These are phyloP conservation scores for Alternaria ventricosa DNA, from an alignment of 2,329 filamentous ascomycete genomes.

Conservation along the genomic window DNA sequence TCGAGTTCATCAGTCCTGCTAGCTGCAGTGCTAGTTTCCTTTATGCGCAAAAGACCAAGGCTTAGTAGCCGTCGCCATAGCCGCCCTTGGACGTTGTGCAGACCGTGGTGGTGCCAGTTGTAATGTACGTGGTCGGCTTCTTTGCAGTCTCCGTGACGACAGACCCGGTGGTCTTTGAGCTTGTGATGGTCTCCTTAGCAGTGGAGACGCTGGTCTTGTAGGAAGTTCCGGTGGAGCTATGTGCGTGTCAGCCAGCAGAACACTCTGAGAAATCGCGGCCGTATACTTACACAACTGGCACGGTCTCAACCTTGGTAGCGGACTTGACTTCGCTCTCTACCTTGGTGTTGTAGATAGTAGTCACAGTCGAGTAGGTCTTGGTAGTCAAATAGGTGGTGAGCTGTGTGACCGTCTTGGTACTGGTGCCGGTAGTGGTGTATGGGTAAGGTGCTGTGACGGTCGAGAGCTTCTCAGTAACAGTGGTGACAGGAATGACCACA, in stretches of 20 bases:
- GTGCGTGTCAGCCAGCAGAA: constrained; percentile 2
- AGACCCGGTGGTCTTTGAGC: constrained; percentile 11
- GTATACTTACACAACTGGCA: constrained; percentile 24
- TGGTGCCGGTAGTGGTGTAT: constrained; percentile 15
- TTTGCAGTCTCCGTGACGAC: constrained; percentile 25
- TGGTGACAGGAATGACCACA: constrained; percentile 22
- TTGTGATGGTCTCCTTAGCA: constrained; percentile 17
- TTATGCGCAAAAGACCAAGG: neutral
- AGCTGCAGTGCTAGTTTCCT: neutral
- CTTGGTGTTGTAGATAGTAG: constrained; percentile 20
- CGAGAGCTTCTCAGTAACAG: constrained; percentile 8
- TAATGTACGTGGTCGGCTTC: constrained; percentile 22
- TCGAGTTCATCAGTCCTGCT: neutral
- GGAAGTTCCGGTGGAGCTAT: constrained; percentile 21
- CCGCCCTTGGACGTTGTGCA: constrained; percentile 24
- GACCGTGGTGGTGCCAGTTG: constrained; percentile 24
- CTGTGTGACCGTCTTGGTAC: constrained; percentile 12
- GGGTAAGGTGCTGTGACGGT: constrained; percentile 19
- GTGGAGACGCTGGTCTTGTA: constrained; percentile 24
- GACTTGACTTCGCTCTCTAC: constrained; percentile 18
- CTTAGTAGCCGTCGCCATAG: constrained; percentile 9
- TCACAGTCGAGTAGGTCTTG: constrained; percentile 23
- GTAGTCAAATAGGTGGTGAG: constrained; percentile 12
- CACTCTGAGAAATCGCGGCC: neutral
- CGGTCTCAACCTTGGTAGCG: constrained; percentile 16